Base-by-base conservation (phyloP, 2,329 filamentous ascomycete genomes). In the Penicillium vulpinum region DNA sequence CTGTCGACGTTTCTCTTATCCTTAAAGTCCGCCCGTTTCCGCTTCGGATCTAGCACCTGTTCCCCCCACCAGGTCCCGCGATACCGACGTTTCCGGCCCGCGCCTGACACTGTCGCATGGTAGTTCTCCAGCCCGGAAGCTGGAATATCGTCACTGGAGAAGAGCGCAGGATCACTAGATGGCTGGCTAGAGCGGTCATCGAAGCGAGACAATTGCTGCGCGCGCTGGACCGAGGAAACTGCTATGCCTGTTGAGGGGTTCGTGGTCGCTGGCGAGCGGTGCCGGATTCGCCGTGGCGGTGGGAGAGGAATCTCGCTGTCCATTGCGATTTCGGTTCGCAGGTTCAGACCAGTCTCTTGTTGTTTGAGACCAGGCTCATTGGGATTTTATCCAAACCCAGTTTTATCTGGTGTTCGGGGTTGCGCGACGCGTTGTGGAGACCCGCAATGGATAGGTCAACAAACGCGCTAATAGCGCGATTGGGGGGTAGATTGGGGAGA, bases 131-230 rank as follows among this genome's bases (percentile, higher is more conserved):
- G 59, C 0, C 75, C 76, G 0, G 77, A 77, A 0, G 73, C 76
- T 13, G 77, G 75, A 46, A 77, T 73, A 50, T 80, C 78, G 52
- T 80, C 78, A 55, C 77, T 79, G 0, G 78, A 80, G 65, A 80
- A 80, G 1, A 80, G 63, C 1, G 78, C 77, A 0, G 77, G 76
- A 49, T 80, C 78, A 51, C 71, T 77, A 0, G 76, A 78, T 1
- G 72, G 74, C 41, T 73, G 70, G 54, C 72, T 74, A 15, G 73
- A 74, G 38, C 66, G 63, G 51, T 75, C 73, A 47, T 74, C 71
- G 38, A 73, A 68, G 21, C 69, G 68, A 40, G 70, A 68, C 4
- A 70, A 57, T 16, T 64, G 64, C 54, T 67, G 62, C 15, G 69
- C 51, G 41, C 67, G 68, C 52, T 58, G 62, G 28, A 69, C 57